Base-by-base conservation (phyloP, 371 early-diverging fungal species). In the Globomyces sp. region DNA sequence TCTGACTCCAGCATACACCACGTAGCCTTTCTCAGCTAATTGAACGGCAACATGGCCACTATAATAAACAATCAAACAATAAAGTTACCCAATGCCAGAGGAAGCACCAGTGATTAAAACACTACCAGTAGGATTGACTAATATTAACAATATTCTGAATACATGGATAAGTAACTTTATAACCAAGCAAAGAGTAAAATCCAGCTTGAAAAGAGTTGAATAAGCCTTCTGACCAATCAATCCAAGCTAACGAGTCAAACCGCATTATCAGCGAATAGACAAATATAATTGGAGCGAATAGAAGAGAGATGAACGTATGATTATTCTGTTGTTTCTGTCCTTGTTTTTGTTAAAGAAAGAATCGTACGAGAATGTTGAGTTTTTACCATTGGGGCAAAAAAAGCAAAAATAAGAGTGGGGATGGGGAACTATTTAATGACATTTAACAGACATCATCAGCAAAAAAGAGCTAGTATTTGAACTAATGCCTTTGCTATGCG, bases 1-100 rank as follows among this genome's bases (percentile, higher is more conserved):
- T 8, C 59, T 61, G 36, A 77, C 71, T 34, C 78, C 78, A 9
- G 73, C 74, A 64, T 74, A 77, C 36, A 77, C 75, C 10, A 63
- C 65, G 67, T 65, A 71, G 0, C 78, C 78, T 24, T 47, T 43
- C 62, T 45, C 36, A 53, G 69, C 57, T 41, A 73, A 64, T 64
- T 68, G 47, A 47, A 68, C 45, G 1, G 68, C 76, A 4, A 68
- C 72, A 61, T 66, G 62, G 4, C 69, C 66, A 8, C 71, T 63
- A 44, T 5, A 11, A 36, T 58, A 5, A 42, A 58, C 9, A 13
- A 9, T 6, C 61, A 24, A 24, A 24, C 24, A 24, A 24, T 24
- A 24, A 24, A 24, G 45, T 10, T 64, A 68, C n/a, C 71, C 71
- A 60, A 58, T 71, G 4, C 58, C 60, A 55, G 71, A 61, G 2